These are phyloP conservation scores for Sonneratia caseolaris DNA, from an alignment of 345 rosid genomes.

Conservation along the genomic window DNA sequence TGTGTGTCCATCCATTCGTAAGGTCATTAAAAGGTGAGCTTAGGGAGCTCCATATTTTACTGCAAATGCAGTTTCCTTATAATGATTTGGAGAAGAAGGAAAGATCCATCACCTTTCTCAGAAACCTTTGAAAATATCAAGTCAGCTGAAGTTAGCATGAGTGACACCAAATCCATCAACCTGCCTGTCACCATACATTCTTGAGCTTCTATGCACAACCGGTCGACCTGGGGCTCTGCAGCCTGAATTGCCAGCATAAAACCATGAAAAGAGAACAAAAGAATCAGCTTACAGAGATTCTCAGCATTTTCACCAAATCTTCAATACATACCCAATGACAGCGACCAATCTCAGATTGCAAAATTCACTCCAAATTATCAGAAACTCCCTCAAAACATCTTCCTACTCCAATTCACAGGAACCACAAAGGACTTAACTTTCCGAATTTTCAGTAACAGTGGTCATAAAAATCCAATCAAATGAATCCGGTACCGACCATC, in stretches of 20 bases:
- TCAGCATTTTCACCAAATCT: neutral
- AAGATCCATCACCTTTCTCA: slow-evolving; percentile 63
- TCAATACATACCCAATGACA: neutral
- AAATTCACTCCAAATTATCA: neutral
- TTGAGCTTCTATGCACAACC: slow-evolving; percentile 76
- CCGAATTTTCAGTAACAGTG: neutral
- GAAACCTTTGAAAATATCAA: slow-evolving; percentile 76
- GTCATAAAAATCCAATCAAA: neutral
- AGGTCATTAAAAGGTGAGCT: no score
- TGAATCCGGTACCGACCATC: neutral
- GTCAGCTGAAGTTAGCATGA: slow-evolving; percentile 89
- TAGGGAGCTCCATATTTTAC: neutral
- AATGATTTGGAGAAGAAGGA: no score
- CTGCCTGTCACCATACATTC: slow-evolving; percentile 48
- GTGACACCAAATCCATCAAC: slow-evolving; percentile 72
- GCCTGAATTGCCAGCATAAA: slow-evolving; percentile 30
- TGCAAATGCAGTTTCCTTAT: no score
- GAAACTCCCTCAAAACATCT: neutral
- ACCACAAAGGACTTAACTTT: neutral
- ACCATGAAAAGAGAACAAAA: neutral
- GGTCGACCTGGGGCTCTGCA: slow-evolving; percentile 61
- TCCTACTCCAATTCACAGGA: neutral
- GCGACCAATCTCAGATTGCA: neutral
- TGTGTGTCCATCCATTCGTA: no score
- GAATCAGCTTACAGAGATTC: neutral